phyloP scores from a whole-genome alignment of 2,329 filamentous ascomycete species.

The Diplodia corticola region DNA sequence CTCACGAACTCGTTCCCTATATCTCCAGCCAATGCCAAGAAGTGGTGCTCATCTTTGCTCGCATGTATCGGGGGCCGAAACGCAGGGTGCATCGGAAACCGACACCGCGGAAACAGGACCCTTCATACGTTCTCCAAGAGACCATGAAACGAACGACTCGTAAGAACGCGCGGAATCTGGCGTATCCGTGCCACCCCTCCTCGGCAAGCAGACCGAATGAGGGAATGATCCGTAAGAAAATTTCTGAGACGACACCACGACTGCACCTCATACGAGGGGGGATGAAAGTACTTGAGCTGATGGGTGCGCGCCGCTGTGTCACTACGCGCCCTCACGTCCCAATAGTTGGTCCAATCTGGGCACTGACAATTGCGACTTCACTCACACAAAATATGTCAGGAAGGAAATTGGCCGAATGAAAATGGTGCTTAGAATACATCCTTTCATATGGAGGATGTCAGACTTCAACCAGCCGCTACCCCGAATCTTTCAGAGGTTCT shows the following conservation, averaged over 20 bases:
- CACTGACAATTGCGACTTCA: not conserved
- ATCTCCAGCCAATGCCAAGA: not conserved
- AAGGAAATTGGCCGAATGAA: not conserved
- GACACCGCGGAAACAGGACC: not conserved
- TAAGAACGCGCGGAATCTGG: not conserved
- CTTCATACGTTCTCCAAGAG: not conserved
- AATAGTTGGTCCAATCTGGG: not conserved
- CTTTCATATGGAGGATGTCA: not conserved
- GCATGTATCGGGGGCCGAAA: not conserved
- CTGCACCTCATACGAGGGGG: not conserved
- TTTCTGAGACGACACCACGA: not conserved
- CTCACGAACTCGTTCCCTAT: not conserved
- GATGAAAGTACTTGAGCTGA: not conserved
- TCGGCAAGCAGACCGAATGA: constrained; percentile 2
- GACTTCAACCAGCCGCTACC: too few relatives aligned
- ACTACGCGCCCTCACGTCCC: not conserved
- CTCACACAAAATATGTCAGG: not conserved
- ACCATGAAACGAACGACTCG: constrained; percentile 4
- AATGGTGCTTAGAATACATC: not conserved
- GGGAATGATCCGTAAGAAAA: not conserved
- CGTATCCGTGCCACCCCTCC: constrained; percentile 2
- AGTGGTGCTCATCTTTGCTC: not conserved
- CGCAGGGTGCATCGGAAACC: constrained; percentile 17
- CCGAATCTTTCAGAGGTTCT: too few relatives aligned
- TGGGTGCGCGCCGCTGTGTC: not conserved